Evolutionary conservation across 1,284 basidiomycete species (phyloP).

Genomic region (Fomitiporia mediterranea): DNA sequence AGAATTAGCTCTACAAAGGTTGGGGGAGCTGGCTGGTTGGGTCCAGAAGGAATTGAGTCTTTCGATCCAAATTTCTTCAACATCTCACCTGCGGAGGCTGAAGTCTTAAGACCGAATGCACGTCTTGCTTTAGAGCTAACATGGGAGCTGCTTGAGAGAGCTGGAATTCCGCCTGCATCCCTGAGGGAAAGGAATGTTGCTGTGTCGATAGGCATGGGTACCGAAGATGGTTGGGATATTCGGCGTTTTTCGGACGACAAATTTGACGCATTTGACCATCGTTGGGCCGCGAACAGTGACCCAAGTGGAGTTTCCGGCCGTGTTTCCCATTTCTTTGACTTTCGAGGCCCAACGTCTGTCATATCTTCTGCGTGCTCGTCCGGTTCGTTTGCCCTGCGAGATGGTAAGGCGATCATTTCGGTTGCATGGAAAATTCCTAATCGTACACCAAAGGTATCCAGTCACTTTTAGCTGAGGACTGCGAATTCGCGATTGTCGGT

Average conservation of each 20-base stretch:
- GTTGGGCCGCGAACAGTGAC: constrained; percentile 21
- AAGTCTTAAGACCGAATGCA: constrained; percentile 18
- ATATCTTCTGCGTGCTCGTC: constrained; percentile 23
- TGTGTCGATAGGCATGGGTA: constrained; percentile 21
- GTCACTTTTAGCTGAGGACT: constrained; percentile 11
- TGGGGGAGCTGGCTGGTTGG: constrained; percentile 2
- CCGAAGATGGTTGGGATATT: constrained; percentile 23
- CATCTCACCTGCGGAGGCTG: constrained; percentile 19
- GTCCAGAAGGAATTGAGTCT: neutral
- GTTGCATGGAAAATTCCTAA: neutral
- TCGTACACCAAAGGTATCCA: constrained; percentile 6
- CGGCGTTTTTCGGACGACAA: constrained; percentile 14
- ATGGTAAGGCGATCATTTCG: constrained; percentile 13
- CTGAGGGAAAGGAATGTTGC: constrained; percentile 20
- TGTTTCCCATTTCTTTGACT: constrained; percentile 21
- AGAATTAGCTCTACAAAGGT: neutral
- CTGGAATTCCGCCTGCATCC: constrained; percentile 18
- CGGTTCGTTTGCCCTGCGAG: constrained; percentile 17
- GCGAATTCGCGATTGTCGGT: constrained; percentile 21
- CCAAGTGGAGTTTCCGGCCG: constrained; percentile 22
- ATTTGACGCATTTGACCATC: constrained; percentile 17
- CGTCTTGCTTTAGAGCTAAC: constrained; percentile 22
- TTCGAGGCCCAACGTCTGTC: constrained; percentile 14
- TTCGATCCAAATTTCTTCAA: constrained; percentile 22
- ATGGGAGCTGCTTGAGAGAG: constrained; percentile 19